Percentiles rank a stretch among this genome's conserved stretches.
phyloP scores from a whole-genome alignment of 2,329 filamentous ascomycete genomes.

The Fusarium sp. region DNA sequence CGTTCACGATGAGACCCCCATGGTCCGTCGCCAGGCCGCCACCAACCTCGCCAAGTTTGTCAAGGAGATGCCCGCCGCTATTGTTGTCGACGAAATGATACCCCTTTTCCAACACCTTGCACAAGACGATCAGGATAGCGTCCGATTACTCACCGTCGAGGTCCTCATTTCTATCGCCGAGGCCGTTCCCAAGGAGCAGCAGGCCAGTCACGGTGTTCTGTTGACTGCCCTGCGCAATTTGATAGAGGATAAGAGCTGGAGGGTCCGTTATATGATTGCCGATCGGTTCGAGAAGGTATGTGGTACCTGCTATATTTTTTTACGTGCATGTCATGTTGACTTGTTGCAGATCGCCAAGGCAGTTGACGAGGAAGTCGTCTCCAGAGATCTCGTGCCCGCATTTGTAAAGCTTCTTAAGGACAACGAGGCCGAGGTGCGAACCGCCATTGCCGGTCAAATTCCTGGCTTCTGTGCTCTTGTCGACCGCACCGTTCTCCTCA shows the following conservation, averaged over 20 bases:
- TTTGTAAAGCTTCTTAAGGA: conserved; percentile 99
- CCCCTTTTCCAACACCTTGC: conserved; percentile 97
- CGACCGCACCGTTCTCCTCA: conserved; percentile 87
- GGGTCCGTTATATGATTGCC: conserved; percentile 98
- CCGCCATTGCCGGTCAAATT: conserved; percentile 96
- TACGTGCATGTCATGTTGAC: conserved; percentile 4
- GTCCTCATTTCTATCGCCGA: conserved; percentile 97
- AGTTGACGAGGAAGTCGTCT: conserved; percentile 96
- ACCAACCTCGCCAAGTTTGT: conserved; percentile 98
- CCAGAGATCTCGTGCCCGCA: conserved; percentile 92
- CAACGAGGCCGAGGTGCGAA: conserved; percentile 96
- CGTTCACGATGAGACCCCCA: conserved; percentile 98
- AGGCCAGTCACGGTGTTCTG: conserved; percentile 94
- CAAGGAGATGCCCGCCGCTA: conserved; percentile 92
- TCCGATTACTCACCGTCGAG: conserved; percentile 94
- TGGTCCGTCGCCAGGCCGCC: conserved; percentile 97
- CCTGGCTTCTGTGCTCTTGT: conserved; percentile 95
- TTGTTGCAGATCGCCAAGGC: conserved; percentile 89
- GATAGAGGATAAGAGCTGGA: conserved; percentile 99
- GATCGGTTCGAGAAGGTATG: conserved; percentile 93
- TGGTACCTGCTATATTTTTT: conserved; percentile 52
- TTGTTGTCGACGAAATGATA: conserved; percentile 99
- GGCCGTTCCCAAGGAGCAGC: conserved; percentile 97
- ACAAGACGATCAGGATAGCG: conserved; percentile 97
- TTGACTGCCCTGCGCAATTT: conserved; percentile 90